Evolutionary conservation across 2,329 filamentous ascomycete genomes (phyloP), one percentile per base, ranked within the genome.

Genomic region (Claviceps paspali): DNA sequence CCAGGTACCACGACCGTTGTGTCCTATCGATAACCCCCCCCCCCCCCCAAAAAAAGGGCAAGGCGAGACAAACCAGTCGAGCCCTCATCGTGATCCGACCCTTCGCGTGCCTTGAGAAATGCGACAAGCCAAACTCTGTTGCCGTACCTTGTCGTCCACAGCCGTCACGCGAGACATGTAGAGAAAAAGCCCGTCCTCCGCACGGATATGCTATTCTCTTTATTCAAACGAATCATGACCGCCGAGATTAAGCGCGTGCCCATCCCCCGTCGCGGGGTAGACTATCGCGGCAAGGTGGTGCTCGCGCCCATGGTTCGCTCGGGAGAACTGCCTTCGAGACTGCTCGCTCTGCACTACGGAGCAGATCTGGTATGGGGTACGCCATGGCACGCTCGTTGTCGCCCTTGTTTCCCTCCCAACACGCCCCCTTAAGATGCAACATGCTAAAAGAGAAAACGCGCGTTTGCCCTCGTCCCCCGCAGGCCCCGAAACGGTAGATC

Each of bases 291-390:
- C 60, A 95, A 92, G 60, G 63, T 96, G 46, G 91, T 96, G 31
- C 79, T 98, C 45, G 91, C 91, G 43, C 91, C 91, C 29, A 98
- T 98, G 91, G 88, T 95, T 40, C 81, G 91, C 48, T 93, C 85
- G n/a, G 91, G 91, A 53, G 91, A 98, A 65, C 66, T 95, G 42
- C 88, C 91, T 3, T 91, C 84, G 28, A 79, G 91, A 41, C 70
- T 98, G 19, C 63, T 93, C 30, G 84, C 91, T 23, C 73, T 98
- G 43, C 82, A 92, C 53, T 96, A 98, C 57, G 91, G 91, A 47
- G 91, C 91, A 36, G 91, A 98, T 59, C 68, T 98, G 12, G 91
- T 98, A 47, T 98, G 91, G 88, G 88, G 80, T 82, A 57, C 47
- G 68, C 10, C 17, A n/a, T n/a, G n/a, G n/a, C n/a, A n/a, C n/a